Percentiles rank a stretch among this genome's conserved stretches.
phyloP scores from a whole-genome alignment of 176 grass and related monocot species.

The Oryza coarctata region DNA sequence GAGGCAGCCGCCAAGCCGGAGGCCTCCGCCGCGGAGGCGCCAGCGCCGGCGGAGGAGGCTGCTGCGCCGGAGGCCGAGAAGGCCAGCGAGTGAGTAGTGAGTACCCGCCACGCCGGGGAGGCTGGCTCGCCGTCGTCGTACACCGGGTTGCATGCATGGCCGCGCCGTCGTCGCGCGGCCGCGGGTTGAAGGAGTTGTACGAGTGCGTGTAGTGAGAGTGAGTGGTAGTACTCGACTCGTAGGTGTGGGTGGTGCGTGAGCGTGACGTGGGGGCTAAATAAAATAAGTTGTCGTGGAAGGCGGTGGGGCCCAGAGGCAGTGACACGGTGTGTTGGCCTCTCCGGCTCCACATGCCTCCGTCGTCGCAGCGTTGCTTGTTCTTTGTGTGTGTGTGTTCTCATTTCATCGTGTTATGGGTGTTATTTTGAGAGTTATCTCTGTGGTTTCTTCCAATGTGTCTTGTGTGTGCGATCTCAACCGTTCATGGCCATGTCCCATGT shows the following conservation, averaged over 20 bases:
- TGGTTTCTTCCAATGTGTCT: not conserved
- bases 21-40: not conserved
- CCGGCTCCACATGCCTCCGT: not conserved
- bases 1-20: constrained; percentile 21
- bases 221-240: not conserved
- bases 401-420: not conserved
- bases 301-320: constrained; percentile 28
- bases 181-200: not conserved
- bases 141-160: not conserved
- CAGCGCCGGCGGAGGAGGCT: not conserved
- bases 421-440: not conserved
- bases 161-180: not conserved
- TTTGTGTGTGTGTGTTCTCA: not conserved
- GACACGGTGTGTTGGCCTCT: not conserved
- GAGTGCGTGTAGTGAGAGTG: not conserved
- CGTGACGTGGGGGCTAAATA: constrained; percentile 40
- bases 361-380: not conserved
- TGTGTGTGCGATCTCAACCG: not conserved
- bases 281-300: not conserved
- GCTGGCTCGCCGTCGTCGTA: constrained; percentile 1
- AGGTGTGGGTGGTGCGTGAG: not conserved
- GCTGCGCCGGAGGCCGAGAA: not conserved
- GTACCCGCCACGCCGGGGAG: not conserved
- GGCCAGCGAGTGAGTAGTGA: not conserved
- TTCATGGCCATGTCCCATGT: not conserved